Evolutionary conservation across 2,329 filamentous ascomycete genomes (phyloP).

Genomic region (Trichophaea hybrida): DNA sequence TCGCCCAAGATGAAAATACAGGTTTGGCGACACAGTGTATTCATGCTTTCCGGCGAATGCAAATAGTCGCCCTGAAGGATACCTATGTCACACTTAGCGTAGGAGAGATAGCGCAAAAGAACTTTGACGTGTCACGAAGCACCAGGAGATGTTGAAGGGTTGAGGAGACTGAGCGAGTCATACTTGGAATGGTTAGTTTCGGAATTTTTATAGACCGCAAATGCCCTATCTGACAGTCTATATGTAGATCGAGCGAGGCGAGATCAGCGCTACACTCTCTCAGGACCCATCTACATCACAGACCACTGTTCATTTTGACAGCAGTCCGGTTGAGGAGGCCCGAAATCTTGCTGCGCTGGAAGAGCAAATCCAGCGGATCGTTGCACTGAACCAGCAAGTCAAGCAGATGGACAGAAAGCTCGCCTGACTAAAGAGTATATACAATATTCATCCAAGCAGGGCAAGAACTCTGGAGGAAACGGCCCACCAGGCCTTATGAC

Average conservation of each 20-base stretch:
- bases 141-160: conserved; percentile 19
- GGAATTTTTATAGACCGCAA: not conserved
- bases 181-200: conserved; percentile 25
- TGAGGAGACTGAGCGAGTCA: conserved; percentile 25
- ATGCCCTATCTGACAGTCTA: not conserved
- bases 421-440: conserved; percentile 45
- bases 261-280: conserved; percentile 27
- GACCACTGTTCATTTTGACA: conserved; percentile 26
- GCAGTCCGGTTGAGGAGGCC: conserved; percentile 29
- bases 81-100: conserved; percentile 54
- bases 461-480: conserved; percentile 29
- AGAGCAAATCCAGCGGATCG: conserved; percentile 38
- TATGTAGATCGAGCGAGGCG: conserved; percentile 26
- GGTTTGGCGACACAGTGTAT: conserved; percentile 57
- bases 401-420: conserved; percentile 42
- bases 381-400: conserved; percentile 38
- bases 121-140: conserved; percentile 24
- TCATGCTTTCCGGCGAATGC: conserved; percentile 57
- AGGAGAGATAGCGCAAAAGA: conserved; percentile 33
- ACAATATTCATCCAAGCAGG: conserved; percentile 34
- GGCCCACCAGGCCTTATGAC: conserved; percentile 10
- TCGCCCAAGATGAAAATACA: conserved; percentile 57
- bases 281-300: conserved; percentile 25
- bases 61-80: conserved; percentile 56
- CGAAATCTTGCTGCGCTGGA: conserved; percentile 34